These are phyloP conservation scores for Mycena belliarum DNA, from an alignment of 768 basidiomycete genomes.

Conservation along the genomic window DNA sequence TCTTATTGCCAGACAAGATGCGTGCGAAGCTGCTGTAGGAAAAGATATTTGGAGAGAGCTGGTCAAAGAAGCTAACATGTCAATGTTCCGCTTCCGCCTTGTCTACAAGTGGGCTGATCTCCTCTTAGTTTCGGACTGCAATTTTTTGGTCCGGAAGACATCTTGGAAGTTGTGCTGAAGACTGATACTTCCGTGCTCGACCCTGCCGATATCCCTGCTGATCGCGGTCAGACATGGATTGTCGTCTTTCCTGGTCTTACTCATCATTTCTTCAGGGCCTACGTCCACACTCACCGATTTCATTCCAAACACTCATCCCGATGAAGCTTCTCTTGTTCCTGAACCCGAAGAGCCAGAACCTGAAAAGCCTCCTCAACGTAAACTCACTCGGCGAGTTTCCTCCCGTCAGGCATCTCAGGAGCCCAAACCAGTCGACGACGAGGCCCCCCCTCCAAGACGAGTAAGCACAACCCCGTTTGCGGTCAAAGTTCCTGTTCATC, in stretches of 20 bases:
- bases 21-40: conserved; percentile 54
- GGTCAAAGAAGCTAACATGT: conserved; percentile 54
- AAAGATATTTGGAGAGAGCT: conserved; percentile 55
- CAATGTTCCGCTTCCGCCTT: conserved; percentile 13
- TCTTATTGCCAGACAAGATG: conserved; percentile 51
- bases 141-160: conserved; percentile 45
- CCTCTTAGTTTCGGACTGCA: conserved; percentile 39
- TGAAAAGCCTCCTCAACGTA: conserved; percentile 15
- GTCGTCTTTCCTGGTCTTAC: background rate
- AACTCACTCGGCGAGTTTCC: conserved; percentile 37
- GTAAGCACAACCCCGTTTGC: conserved; percentile 20
- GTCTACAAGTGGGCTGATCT: background rate
- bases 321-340: conserved; percentile 48
- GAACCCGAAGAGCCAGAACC: conserved; percentile 10
- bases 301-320: conserved; percentile 53
- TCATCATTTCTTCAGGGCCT: conserved; percentile 10
- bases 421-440: conserved; percentile 24
- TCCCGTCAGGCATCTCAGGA: conserved; percentile 45
- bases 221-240: conserved; percentile 14
- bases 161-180: conserved; percentile 53
- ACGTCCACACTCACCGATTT: conserved; percentile 47
- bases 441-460: conserved; percentile 32
- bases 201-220: conserved; percentile 17
- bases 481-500: background rate
- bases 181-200: conserved; percentile 35